Evolutionary conservation across 306 rosid species (phyloP), one percentile per base, ranked within the genome.

Genomic region (Crataegus laevigata): DNA sequence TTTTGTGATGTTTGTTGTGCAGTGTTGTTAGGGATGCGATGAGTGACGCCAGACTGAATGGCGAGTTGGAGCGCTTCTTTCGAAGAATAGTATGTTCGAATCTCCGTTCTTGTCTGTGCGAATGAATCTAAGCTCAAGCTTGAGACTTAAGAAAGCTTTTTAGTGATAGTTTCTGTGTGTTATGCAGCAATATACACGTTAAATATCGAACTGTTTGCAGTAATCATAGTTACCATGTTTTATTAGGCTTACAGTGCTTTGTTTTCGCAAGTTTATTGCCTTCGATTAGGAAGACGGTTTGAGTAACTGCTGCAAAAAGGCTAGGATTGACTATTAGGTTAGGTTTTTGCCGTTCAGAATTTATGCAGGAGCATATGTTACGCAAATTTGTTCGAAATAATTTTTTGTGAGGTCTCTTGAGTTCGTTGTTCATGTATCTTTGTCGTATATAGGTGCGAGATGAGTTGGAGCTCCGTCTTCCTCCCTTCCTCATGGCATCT

Each of bases 361-460:
- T 30, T 64, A 4, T 2, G 62, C 18, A 11, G 51, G 77, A 62
- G 14, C 38, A 61, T 50, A 22, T 26, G 60, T 26, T 50, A 10
- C 59, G 12, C 59, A 19, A 8, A 51, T 51, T 28, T 26, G 28
- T 22, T 47, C 38, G 43, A 54, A 69, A 73, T 25, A 2, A 11
- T 59, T 6, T 11, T 43, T 54, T 32, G 32, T 47, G 52, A 47
- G 52, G 52, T 14, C 19, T 51, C 28, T 8, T 29, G 29, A 73
- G 43, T 34, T 59, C 43, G 14, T 47, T 47, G 15, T 32, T 40
- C 34, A 36, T 60, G 29, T 57, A 32, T 70, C 59, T 84, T 73
- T 63, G 74, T 50, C 61, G 52, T 61, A 61, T 76, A 50, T 50
- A 89, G 96, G 88, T 87, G 10, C 76, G 81, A 75, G 91, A 89